These are phyloP conservation scores for Linderniella brevidens DNA, from an alignment of 257 asterid genomes.

Conservation along the genomic window DNA sequence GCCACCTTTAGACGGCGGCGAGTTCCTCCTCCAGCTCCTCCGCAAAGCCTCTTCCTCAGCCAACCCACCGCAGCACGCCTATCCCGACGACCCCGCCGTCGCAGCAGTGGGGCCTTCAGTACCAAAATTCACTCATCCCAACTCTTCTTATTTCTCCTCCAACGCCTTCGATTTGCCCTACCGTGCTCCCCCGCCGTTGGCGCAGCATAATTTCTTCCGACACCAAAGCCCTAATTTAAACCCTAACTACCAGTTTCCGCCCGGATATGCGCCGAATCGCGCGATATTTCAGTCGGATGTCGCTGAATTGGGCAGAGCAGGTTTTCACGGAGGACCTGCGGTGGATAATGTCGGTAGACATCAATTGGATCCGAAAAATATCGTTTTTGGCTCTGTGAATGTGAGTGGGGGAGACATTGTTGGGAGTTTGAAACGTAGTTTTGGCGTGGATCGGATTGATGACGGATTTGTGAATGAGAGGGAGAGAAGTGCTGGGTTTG, in stretches of 20 bases:
- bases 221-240: slow-evolving; percentile 42
- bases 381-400: no score
- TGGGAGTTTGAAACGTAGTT: no score
- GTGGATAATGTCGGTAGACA: no score
- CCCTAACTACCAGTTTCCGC: slow-evolving; percentile 20
- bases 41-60: slow-evolving; percentile 16
- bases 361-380: no score
- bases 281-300: slow-evolving; percentile 17
- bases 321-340: not conserved
- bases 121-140: slow-evolving; percentile 16
- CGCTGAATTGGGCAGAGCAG: not conserved
- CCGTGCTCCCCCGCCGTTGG: slow-evolving; percentile 27
- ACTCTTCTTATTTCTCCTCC: slow-evolving; percentile 8
- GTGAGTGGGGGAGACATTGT: no score
- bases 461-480: no score
- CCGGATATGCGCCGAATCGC: slow-evolving; percentile 19
- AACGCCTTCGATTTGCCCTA: slow-evolving; percentile 12
- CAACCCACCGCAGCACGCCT: slow-evolving; percentile 16
- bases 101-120: slow-evolving; percentile 56
- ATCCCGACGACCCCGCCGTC: slow-evolving; percentile 68
- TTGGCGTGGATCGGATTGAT: no score
- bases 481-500: no score
- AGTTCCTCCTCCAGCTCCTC: slow-evolving; percentile 68
- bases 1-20: slow-evolving; percentile 61
- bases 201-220: slow-evolving; percentile 34